Conservation (phyloP, 495 filamentous ascomycete species). For the Aspergillus coremiiformis region DNA sequence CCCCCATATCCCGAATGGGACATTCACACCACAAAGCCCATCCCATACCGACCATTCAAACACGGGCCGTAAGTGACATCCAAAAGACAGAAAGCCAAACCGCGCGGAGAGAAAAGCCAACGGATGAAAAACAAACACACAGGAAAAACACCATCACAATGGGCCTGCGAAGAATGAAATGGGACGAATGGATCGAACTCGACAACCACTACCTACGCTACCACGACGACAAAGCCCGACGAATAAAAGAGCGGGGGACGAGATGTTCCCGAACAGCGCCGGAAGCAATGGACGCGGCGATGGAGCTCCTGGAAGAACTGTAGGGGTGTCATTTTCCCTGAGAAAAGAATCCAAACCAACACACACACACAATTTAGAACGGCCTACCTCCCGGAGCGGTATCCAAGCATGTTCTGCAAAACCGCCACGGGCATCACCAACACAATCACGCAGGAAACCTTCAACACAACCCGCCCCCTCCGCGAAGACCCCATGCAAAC, state of each 20-base stretch:
- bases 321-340: slow-evolving; percentile 15
- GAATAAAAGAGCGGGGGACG: slow-evolving; percentile 62
- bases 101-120: background rate
- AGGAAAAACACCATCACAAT: slow-evolving; percentile 70
- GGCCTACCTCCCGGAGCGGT: slow-evolving; percentile 71
- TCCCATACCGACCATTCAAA: slow-evolving; percentile 79
- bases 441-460: slow-evolving; percentile 60
- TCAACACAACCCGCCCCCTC: slow-evolving; percentile 64
- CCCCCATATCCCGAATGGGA: slow-evolving; percentile 66
- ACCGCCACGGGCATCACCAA: slow-evolving; percentile 65
- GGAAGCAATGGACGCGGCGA: slow-evolving; percentile 66
- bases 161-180: slow-evolving; percentile 71
- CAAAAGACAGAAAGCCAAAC: background rate
- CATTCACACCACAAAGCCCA: slow-evolving; percentile 61
- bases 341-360: background rate
- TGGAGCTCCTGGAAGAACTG: slow-evolving; percentile 76
- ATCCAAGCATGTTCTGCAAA: slow-evolving; percentile 62
- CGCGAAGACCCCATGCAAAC: slow-evolving; percentile 78
- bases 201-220: slow-evolving; percentile 75
- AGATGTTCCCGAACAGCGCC: slow-evolving; percentile 68
- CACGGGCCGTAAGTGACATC: slow-evolving; percentile 53
- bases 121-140: background rate
- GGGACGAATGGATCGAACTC: slow-evolving; percentile 83
- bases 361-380: slow-evolving; percentile 30
- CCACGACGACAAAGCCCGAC: slow-evolving; percentile 63